Evolutionary conservation across 805 yeast species (phyloP), one percentile per base, ranked within the genome.

Genomic region (Lipomyces anomalus): DNA sequence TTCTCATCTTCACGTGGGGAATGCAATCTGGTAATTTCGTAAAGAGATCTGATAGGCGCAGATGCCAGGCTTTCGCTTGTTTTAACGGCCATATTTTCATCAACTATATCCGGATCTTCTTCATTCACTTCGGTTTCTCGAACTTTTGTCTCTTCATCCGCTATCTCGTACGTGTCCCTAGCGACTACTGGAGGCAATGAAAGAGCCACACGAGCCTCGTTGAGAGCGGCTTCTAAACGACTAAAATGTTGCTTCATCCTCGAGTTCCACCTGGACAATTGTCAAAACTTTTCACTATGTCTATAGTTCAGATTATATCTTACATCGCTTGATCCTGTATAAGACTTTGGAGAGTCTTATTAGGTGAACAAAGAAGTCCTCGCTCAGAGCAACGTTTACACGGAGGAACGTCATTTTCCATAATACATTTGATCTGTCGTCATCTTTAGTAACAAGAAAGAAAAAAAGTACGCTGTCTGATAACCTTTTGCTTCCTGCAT

Each of bases 361-460:
- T 47, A 16, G 47, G 44, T 4, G 47, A 44, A 30, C 52, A 47
- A 6, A 44, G 23, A n/a, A 44, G 23, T 16, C 52, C 52, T 4
- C 42, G 37, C 17, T 39, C 42, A 11, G 47, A 35, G 42, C 52
- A 47, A 4, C 52, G 44, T 26, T 44, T 47, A 38, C 52, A 47
- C 2, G 52, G 52, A 3, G 52, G 52, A 3, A 40, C 18, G 6
- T 38, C 52, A 22, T 47, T 47, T 21, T 47, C 52, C 52, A 47
- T 47, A 18, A 47, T 44, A 28, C 52, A 47, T 44, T 44, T 47
- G 13, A 43, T 47, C 52, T 47, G 11, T 22, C 23, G 22, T 21
- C 9, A 4, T 17, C 16, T 13, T 28, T 6, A n/a, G 16, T 13
- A n/a, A 18, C 6, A 17, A 28, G 4, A 13, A 21, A 41, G 13